A percentile compares a stretch with the other conserved stretches of the same genome.
These are phyloP conservation scores for Fusarium succisae DNA, from an alignment of 2,329 filamentous ascomycete genomes.

Conservation along the genomic window DNA sequence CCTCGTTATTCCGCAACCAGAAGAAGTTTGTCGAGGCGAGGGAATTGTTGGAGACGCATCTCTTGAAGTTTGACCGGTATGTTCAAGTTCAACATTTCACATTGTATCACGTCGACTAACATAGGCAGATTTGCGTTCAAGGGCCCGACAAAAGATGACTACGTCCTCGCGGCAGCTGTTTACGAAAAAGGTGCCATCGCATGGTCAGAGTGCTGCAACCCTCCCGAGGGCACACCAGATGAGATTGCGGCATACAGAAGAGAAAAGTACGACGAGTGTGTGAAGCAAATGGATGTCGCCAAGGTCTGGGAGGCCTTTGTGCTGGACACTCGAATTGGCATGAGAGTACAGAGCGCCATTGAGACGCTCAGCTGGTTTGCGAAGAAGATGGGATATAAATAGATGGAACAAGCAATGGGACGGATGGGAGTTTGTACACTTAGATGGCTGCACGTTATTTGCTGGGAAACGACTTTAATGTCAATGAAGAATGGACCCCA, in stretches of 20 bases:
- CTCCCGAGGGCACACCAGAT: slow-evolving; percentile 44
- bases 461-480: background rate
- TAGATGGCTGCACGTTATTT: slow-evolving; percentile 17
- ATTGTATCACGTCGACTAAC: background rate
- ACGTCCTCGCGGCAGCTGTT: slow-evolving; percentile 76
- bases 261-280: slow-evolving; percentile 68
- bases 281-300: slow-evolving; percentile 71
- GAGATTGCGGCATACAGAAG: slow-evolving; percentile 51
- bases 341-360: slow-evolving; percentile 76
- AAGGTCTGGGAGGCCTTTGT: slow-evolving; percentile 77
- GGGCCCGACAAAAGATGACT: slow-evolving; percentile 72
- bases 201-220: slow-evolving; percentile 73
- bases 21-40: slow-evolving; percentile 72
- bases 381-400: slow-evolving; percentile 52
- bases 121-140: slow-evolving; percentile 60
- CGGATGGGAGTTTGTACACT: slow-evolving; percentile 7
- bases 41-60: slow-evolving; percentile 67
- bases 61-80: slow-evolving; percentile 72
- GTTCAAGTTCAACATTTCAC: slow-evolving; percentile 47
- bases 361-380: slow-evolving; percentile 70
- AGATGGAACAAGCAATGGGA: background rate
- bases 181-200: slow-evolving; percentile 87
- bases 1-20: slow-evolving; percentile 72
- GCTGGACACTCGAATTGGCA: slow-evolving; percentile 77
- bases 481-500: background rate